These are phyloP conservation scores for Thoreauomyces humboldtii DNA, from an alignment of 192 early-diverging fungal genomes.

Conservation along the genomic window DNA sequence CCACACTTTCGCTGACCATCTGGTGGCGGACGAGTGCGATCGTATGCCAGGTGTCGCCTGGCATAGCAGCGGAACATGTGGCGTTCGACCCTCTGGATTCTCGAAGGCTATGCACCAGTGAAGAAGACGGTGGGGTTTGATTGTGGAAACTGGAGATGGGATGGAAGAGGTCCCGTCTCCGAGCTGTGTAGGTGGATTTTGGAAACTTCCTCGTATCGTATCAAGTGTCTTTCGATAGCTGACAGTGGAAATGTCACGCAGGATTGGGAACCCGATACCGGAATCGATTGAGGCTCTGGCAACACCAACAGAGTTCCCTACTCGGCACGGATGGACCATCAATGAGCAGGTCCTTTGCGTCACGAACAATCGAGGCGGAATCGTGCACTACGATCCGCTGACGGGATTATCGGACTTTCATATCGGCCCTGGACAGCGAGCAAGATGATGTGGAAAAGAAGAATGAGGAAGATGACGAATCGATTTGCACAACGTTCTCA, in stretches of 20 bases:
- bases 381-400: slow-evolving; percentile 38
- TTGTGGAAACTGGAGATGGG: slow-evolving; percentile 53
- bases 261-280: neutral
- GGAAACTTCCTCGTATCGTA: neutral
- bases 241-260: neutral
- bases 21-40: slow-evolving; percentile 49
- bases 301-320: neutral
- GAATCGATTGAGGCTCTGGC: neutral
- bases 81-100: slow-evolving; percentile 53
- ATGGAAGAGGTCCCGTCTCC: slow-evolving; percentile 36
- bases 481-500: slow-evolving; percentile 8
- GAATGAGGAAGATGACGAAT: slow-evolving; percentile 13
- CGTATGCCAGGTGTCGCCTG: slow-evolving; percentile 27
- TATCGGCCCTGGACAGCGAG: too few relatives aligned
- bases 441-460: slow-evolving; percentile 16
- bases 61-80: slow-evolving; percentile 26
- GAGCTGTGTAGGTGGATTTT: slow-evolving; percentile 31
- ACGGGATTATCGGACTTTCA: slow-evolving; percentile 24
- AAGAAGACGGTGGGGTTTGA: slow-evolving; percentile 29
- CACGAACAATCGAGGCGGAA: slow-evolving; percentile 17
- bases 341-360: slow-evolving; percentile 20
- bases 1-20: slow-evolving; percentile 38
- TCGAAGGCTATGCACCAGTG: slow-evolving; percentile 41
- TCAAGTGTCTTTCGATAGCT: neutral
- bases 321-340: slow-evolving; percentile 23